Evolutionary conservation across 2,329 filamentous ascomycete species (phyloP), one percentile per base, ranked within the genome.

Genomic region (Ceratocystis cubensis): DNA sequence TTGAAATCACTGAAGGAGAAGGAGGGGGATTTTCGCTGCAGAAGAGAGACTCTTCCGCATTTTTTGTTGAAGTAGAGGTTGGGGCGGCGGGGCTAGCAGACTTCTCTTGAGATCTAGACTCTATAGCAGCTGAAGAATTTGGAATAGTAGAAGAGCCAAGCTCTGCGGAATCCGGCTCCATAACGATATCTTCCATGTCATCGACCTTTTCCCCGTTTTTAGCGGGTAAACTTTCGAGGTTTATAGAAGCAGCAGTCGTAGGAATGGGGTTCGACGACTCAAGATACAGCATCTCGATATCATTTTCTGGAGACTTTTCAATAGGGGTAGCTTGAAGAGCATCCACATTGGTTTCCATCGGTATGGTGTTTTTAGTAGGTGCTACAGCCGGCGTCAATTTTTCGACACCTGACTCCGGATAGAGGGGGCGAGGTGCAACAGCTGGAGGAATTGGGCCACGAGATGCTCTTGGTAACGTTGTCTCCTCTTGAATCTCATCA

Each of bases 21-120:
- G 10, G n/a, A 20, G 53, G 20, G 1, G 7, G 10, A 28, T 10
- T 25, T n/a, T 4, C 17, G 37, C 15, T 73, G 37, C 71, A 73
- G 8, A 73, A 72, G 17, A 73, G 69, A 0, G 75, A 20, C 57
- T 62, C 25, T 45, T 20, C 13, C 20, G n/a, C 62, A 22, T 77
- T 75, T 1, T 61, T 66, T 33, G 71, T 72, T 46, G 75, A 13
- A 15, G 72, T 17, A 67, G 25, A 2, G 65, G 62, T 64, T 72
- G 73, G 3, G 30, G 64, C 2, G 5, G 17, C 45, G 41, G 44
- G 56, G 33, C 61, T 22, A 30, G 28, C 5, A 33, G 13, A 0
- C 3, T 37, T 8, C 28, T n/a, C 28, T 59, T 20, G 72, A 15
- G 37, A 13, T 41, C 10, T 41, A 15, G 10, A 41, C 37, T 15